These are phyloP conservation scores for Penicillium roqueforti DNA, from an alignment of 495 filamentous ascomycete species.

Conservation along the genomic window DNA sequence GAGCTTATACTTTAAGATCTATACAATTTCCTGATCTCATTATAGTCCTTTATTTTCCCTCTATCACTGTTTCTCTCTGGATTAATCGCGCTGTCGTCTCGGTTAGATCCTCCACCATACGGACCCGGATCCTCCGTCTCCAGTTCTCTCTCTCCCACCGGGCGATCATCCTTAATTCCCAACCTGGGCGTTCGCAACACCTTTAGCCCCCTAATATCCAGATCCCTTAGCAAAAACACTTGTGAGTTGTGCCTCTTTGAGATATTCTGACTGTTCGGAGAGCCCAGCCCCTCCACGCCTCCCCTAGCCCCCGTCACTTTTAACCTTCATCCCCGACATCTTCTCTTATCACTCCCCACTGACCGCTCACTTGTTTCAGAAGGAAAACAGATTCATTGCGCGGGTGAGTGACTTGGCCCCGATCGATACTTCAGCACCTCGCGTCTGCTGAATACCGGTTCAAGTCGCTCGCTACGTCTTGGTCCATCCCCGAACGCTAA, in stretches of 20 bases:
- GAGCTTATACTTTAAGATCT: conserved; percentile 2
- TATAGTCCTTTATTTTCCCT: background rate
- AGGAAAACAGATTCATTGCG: conserved; percentile 26
- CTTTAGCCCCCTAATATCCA: conserved; percentile 13
- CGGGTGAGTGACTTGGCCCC: conserved; percentile 27
- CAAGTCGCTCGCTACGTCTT: conserved; percentile 34
- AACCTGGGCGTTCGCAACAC: conserved; percentile 33
- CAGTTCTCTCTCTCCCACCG: conserved; percentile 32
- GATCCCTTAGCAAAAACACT: background rate
- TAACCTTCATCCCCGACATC: conserved; percentile 13
- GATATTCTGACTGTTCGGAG: conserved; percentile 5
- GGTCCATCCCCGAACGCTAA: conserved; percentile 41
- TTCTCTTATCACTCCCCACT: conserved; percentile 18
- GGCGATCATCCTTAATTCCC: conserved; percentile 29
- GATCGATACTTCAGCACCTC: conserved; percentile 34
- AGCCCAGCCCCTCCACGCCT: conserved; percentile 36
- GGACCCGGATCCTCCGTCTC: conserved; percentile 33
- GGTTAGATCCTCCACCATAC: conserved; percentile 32
- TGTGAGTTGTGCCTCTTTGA: conserved; percentile 14
- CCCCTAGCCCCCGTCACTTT: conserved; percentile 21
- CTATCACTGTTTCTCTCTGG: background rate
- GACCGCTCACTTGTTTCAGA: conserved; percentile 11
- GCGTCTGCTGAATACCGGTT: conserved; percentile 23
- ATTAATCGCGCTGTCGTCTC: conserved; percentile 16
- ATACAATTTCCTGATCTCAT: background rate